These are phyloP conservation scores for Termitomyces titanicus DNA, from an alignment of 768 basidiomycete genomes.

Conservation along the genomic window DNA sequence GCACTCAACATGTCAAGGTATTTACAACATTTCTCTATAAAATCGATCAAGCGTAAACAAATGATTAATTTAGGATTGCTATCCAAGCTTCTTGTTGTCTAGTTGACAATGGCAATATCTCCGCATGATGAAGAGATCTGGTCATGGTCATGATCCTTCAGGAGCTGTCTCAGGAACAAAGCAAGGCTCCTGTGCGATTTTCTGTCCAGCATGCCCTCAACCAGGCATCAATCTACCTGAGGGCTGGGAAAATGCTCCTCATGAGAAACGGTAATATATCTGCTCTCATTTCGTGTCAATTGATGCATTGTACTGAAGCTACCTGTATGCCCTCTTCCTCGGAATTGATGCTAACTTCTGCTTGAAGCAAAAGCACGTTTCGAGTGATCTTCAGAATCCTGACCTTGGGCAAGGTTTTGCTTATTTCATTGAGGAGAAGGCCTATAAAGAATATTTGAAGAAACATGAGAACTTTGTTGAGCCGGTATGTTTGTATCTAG, in stretches of 20 bases:
- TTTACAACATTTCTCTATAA: no score
- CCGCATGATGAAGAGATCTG: slow-evolving; percentile 11
- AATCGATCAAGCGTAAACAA: no score
- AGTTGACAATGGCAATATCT: slow-evolving; percentile 13
- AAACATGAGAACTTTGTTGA: slow-evolving; percentile 2
- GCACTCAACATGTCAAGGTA: neutral
- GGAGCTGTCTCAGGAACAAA: slow-evolving; percentile 7
- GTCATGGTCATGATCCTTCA: slow-evolving; percentile 10
- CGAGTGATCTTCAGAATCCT: slow-evolving; percentile 21
- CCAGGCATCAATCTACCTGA: slow-evolving; percentile 20
- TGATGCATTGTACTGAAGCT: slow-evolving; percentile 2
- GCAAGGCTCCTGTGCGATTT: slow-evolving; percentile 17
- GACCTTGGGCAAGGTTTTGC: slow-evolving; percentile 22
- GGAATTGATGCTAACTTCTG: slow-evolving; percentile 31
- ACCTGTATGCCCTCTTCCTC: slow-evolving; percentile 24
- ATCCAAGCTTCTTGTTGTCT: slow-evolving; percentile 2
- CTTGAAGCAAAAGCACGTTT: slow-evolving; percentile 24
- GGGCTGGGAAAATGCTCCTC: slow-evolving; percentile 14
- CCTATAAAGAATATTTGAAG: slow-evolving; percentile 20
- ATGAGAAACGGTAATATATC: slow-evolving; percentile 9
- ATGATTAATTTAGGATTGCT: slow-evolving; percentile 17
- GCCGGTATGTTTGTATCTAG: neutral
- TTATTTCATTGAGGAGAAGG: slow-evolving; percentile 22
- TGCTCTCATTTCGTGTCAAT: neutral
- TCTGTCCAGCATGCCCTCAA: slow-evolving; percentile 27